phyloP scores from a whole-genome alignment of 164 flowering plant species.

The Vitis amurensis region DNA sequence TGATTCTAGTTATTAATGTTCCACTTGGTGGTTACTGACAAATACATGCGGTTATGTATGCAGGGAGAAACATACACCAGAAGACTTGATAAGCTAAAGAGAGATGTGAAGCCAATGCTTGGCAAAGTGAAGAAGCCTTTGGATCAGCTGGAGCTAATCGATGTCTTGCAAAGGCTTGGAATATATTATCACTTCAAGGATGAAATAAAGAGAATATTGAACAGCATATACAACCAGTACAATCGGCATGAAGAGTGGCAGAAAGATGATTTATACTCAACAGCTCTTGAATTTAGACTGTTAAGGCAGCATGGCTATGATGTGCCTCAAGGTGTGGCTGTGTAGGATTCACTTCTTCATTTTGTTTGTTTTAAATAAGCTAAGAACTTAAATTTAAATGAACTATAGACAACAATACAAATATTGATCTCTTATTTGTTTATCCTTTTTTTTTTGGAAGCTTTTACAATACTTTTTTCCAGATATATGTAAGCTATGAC shows the following conservation, averaged over 20 bases:
- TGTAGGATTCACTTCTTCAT: no score
- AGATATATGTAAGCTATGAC: background rate
- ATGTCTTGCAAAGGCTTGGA: slow-evolving; percentile 27
- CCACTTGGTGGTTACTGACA: no score
- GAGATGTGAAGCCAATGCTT: slow-evolving; percentile 12
- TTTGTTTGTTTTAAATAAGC: no score
- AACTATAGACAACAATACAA: no score
- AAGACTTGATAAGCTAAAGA: slow-evolving; percentile 9
- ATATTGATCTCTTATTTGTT: no score
- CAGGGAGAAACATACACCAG: slow-evolving; percentile 7
- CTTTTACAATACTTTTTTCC: background rate
- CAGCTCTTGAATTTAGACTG: slow-evolving; percentile 22
- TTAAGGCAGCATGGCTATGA: slow-evolving; percentile 24
- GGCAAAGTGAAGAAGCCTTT: slow-evolving; percentile 4
- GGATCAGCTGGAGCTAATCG: slow-evolving; percentile 23
- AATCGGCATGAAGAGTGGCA: background rate
- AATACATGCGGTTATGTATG: background rate
- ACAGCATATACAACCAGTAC: background rate
- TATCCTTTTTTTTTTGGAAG: no score
- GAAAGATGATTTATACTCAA: slow-evolving; percentile 13
- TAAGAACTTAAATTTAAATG: background rate
- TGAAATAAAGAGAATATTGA: slow-evolving; percentile 13
- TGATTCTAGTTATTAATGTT: background rate
- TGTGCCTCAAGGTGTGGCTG: slow-evolving; percentile 18
- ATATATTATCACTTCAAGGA: slow-evolving; percentile 18